Evolutionary conservation across 768 basidiomycete species (phyloP).

Genomic region (Suillus tomentosus): DNA sequence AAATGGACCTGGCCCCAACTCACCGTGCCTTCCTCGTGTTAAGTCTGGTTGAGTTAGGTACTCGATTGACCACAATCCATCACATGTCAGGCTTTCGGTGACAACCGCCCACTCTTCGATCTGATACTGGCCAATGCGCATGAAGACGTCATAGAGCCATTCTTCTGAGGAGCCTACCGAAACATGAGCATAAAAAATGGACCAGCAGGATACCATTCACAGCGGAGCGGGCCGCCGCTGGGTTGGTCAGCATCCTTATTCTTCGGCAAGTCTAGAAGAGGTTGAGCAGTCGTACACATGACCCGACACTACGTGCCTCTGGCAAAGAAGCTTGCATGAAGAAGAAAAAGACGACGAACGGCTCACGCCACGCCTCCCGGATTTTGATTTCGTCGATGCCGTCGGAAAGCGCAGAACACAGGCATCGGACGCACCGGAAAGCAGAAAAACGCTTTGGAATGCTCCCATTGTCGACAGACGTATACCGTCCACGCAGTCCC

Average conservation of each 20-base stretch:
- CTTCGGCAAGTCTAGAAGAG: constrained; percentile 48
- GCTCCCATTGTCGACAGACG: constrained; percentile 46
- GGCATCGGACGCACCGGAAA: constrained; percentile 32
- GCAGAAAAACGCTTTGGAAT: constrained; percentile 48
- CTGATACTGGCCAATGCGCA: constrained; percentile 57
- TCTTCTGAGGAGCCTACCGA: constrained; percentile 67
- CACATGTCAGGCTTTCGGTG: constrained; percentile 73
- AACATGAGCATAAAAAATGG: constrained; percentile 71
- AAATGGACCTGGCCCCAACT: constrained; percentile 31
- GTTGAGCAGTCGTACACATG: constrained; percentile 50
- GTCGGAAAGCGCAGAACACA: constrained; percentile 45
- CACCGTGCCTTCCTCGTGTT: constrained; percentile 77
- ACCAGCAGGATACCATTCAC: constrained; percentile 57
- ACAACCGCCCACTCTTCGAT: constrained; percentile 83
- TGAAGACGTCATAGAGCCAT: constrained; percentile 79
- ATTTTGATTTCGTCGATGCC: constrained; percentile 59
- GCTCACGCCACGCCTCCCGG: constrained; percentile 57
- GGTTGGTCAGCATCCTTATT: constrained; percentile 55
- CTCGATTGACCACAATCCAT: constrained; percentile 59
- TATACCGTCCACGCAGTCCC: neutral
- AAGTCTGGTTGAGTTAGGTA: constrained; percentile 57
- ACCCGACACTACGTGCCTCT: constrained; percentile 42
- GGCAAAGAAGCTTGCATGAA: constrained; percentile 35
- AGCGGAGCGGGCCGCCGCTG: constrained; percentile 60
- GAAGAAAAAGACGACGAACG: constrained; percentile 30